Evolutionary conservation across 345 rosid species (phyloP), one percentile per base, ranked within the genome.

Genomic region (Hibiscus trionum): DNA sequence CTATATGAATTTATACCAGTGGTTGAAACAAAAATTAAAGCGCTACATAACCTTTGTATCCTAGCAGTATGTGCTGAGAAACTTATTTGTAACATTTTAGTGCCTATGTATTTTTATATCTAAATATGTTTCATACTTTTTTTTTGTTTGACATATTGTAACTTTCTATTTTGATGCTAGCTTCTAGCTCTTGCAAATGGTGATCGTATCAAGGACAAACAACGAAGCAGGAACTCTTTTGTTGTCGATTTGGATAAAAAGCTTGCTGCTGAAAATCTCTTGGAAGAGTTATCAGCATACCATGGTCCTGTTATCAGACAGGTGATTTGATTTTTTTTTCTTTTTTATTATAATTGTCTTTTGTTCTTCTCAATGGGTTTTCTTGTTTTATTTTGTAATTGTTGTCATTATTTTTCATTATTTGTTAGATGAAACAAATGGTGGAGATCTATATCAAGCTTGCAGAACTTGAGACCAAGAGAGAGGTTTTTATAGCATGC

Each of bases 161-260:
- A 49, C 31, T 61, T 33, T 76, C 52, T 37, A 7, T 79, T 71
- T 77, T 70, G 73, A 75, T 72, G 72, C 46, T 76, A 94, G 98
- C 93, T 94, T 82, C 88, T 94, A 60, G 98, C 97, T 68, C 80
- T 94, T 77, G 96, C 94, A 74, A 94, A 94, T 73, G 98, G 98
- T 81, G 97, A 90, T 71, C 95, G 98, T 35, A 87, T 94, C 85
- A 94, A 91, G 86, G 93, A 94, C 72, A 90, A 88, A 78, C 98
- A 91, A 78, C 92, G 88, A 33, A 94, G 86, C 75, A 90, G 91
- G 86, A 94, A 85, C 80, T 94, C 95, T 63, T 94, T 88, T 73
- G 90, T 94, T 76, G 98, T 86, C 66, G 98, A 94, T 79, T 79
- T 77, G 78, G 98, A 94, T 80, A 94, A 94, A 81, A 94, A 90